phyloP scores from a whole-genome alignment of 2,329 filamentous ascomycete genomes.

The Alternaria ventricosa region DNA sequence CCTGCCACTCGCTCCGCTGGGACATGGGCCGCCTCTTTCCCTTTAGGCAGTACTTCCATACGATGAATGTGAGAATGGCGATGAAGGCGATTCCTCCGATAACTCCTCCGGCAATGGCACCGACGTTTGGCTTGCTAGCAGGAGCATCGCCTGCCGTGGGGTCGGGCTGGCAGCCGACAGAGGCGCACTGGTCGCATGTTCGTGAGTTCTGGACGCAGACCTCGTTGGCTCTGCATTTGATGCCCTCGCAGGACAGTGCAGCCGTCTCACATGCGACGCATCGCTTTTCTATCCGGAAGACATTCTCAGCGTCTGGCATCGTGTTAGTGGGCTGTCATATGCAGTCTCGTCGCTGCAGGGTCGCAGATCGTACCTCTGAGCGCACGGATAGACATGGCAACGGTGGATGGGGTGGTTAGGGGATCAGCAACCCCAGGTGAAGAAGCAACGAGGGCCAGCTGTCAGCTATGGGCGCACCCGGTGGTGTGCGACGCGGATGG shows the following conservation, averaged over 20 bases:
- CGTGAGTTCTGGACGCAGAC: conserved; percentile 66
- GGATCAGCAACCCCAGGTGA: conserved; percentile 17
- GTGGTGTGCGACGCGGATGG: conserved; percentile 7
- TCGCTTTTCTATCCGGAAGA: conserved; percentile 60
- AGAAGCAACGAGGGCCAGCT: conserved; percentile 15
- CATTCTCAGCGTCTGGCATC: conserved; percentile 43
- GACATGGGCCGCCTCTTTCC: conserved; percentile 69
- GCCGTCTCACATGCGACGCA: conserved; percentile 63
- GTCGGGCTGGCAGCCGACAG: conserved; percentile 59
- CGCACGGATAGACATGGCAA: conserved; percentile 27
- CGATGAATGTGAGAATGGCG: conserved; percentile 75
- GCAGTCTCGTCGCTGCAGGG: not conserved
- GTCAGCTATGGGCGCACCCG: conserved; percentile 13
- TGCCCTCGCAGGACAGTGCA: conserved; percentile 62
- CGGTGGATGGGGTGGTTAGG: conserved; percentile 16
- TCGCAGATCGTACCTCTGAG: conserved; percentile 17
- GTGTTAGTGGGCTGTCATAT: conserved; percentile 16
- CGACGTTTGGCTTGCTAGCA: conserved; percentile 66
- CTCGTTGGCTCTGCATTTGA: conserved; percentile 59
- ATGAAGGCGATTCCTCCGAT: conserved; percentile 82
- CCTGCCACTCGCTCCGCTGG: conserved; percentile 62
- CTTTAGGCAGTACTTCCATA: conserved; percentile 90
- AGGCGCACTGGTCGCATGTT: conserved; percentile 66
- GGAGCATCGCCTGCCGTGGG: conserved; percentile 38
- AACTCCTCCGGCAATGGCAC: conserved; percentile 90